Evolutionary conservation across 306 rosid species (phyloP), one percentile per base, ranked within the genome.

Genomic region (Trichosanthes cucumerina): DNA sequence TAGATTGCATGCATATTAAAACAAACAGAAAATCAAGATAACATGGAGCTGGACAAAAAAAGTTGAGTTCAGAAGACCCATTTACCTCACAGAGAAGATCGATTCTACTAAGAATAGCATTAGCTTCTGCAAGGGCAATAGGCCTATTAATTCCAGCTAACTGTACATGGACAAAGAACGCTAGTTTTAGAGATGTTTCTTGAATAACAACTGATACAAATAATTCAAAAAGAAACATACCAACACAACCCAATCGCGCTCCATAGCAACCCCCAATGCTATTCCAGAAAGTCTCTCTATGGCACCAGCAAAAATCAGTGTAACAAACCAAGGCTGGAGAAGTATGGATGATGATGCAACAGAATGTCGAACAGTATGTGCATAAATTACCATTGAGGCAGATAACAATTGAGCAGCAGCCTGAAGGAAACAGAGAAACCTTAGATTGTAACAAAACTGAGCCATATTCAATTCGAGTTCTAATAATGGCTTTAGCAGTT

Each of bases 211-310:
- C 33, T 14, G 38, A 72, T 3, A 38, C 28, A 39, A n/a, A 79
- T 70, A 24, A 21, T 36, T 73, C 16, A 60, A 41, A 79, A 78
- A 58, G 19, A 75, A 82, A 58, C 81, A 76, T 88, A 96, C 97
- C 99, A 90, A 82, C 84, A 96, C 97, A 76, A 96, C 99, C 99
- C 97, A 96, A 80, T 96, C 99, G 50, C 93, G 97, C 86, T 96
- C 98, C 86, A 91, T 88, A 65, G 99, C 90, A 82, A 96, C 93
- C 41, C 97, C 99, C 83, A 90, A 76, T 71, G 99, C 97, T 24
- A 92, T 84, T 31, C 97, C 92, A 83, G 88, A 92, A 43, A 92
- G 86, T 88, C 87, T 92, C 86, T 96, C 97, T 80, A 96, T 86
- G 83, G 98, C 92, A 62, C 96, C 99, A 15, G 90, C 92, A 73